Evolutionary conservation across 768 basidiomycete species (phyloP).

Genomic region (Lactifluus hygrophoroides): DNA sequence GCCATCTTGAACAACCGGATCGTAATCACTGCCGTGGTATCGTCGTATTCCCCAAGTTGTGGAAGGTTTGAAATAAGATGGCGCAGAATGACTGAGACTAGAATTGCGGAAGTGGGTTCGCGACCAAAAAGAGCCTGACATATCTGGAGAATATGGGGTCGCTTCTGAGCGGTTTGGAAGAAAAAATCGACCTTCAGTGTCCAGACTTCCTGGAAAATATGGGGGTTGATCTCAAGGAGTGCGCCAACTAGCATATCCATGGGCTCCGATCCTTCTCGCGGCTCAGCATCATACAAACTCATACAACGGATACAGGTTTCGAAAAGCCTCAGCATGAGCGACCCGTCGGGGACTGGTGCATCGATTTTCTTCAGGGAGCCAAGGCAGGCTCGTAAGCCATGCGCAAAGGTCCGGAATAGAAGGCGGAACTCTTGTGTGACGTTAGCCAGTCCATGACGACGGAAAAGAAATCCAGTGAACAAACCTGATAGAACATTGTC

Average conservation of each 20-base stretch:
- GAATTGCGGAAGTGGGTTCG: conserved; percentile 66
- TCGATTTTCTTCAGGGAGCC: conserved; percentile 71
- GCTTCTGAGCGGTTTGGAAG: conserved; percentile 68
- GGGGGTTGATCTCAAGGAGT: conserved; percentile 74
- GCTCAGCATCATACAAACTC: conserved; percentile 68
- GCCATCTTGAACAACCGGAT: conserved; percentile 94
- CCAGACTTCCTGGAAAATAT: conserved; percentile 96
- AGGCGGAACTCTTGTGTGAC: conserved; percentile 62
- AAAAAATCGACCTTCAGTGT: conserved; percentile 88
- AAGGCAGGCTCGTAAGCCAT: conserved; percentile 78
- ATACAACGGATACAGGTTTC: conserved; percentile 78
- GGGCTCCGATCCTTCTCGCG: conserved; percentile 64
- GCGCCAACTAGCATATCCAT: conserved; percentile 75
- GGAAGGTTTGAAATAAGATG: conserved; percentile 79
- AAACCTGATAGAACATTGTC: conserved; percentile 76
- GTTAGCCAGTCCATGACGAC: neutral
- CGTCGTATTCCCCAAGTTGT: conserved; percentile 77
- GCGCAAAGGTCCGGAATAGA: conserved; percentile 81
- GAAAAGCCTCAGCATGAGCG: conserved; percentile 82
- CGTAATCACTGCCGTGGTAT: conserved; percentile 70
- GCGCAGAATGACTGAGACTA: conserved; percentile 82
- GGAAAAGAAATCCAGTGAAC: conserved; percentile 20
- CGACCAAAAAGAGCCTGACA: conserved; percentile 77
- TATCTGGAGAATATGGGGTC: conserved; percentile 72
- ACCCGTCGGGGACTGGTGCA: conserved; percentile 72